Conservation (phyloP, 1,284 basidiomycete genomes). For the Ustilago trichophora region DNA sequence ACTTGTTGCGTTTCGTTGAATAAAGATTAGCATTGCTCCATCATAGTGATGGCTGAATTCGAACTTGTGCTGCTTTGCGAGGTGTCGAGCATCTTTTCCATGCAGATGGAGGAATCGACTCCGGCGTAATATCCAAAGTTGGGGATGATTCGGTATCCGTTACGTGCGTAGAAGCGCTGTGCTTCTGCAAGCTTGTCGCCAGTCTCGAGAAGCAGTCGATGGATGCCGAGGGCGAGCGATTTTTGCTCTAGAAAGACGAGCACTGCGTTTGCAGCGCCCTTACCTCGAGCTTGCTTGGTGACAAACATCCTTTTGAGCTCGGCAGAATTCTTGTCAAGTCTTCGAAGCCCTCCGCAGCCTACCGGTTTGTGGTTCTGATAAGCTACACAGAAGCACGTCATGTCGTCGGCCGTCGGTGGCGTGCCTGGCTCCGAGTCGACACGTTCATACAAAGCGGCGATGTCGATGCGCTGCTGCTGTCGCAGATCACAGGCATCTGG, state of each 20-base stretch:
- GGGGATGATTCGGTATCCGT: constrained; percentile 18
- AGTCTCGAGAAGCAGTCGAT: constrained; percentile 26
- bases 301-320: constrained; percentile 43
- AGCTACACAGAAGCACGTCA: constrained; percentile 29
- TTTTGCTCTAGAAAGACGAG: constrained; percentile 25
- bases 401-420: constrained; percentile 19
- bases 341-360: constrained; percentile 30
- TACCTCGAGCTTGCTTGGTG: constrained; percentile 19
- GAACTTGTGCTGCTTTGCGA: neutral
- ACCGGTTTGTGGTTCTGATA: constrained; percentile 17
- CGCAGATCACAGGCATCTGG: constrained; percentile 26
- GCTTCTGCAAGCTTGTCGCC: constrained; percentile 30
- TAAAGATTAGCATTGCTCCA: neutral
- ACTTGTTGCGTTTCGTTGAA: too few relatives aligned
- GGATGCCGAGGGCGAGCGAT: constrained; percentile 10
- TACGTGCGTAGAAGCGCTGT: constrained; percentile 34
- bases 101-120: constrained; percentile 29
- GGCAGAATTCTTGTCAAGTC: constrained; percentile 15
- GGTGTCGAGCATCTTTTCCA: constrained; percentile 19
- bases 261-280: constrained; percentile 25
- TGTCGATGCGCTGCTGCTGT: constrained; percentile 27
- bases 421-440: constrained; percentile 30
- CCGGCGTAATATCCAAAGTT: constrained; percentile 41
- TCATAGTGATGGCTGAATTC: neutral
- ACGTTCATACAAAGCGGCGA: constrained; percentile 15